Percentiles rank a stretch among this genome's conserved stretches.
Evolutionary conservation across 2,329 filamentous ascomycete genomes (phyloP).

Genomic region (Lecanosticta acicola): DNA sequence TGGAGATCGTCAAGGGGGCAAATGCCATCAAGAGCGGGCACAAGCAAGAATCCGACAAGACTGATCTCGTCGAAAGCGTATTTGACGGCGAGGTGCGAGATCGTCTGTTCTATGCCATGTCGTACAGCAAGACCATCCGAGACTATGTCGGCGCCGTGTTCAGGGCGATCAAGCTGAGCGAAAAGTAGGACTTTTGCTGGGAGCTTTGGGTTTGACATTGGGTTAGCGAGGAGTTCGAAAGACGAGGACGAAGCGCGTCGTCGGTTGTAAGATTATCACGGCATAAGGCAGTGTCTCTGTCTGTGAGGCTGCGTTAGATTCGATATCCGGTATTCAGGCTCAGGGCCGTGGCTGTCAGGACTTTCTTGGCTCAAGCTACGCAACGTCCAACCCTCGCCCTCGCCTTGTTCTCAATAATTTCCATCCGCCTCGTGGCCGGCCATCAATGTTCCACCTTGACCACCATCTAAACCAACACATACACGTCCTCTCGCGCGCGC

Average conservation of each 20-base stretch:
- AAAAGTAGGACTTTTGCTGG: constrained; percentile 3
- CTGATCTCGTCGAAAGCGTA: constrained; percentile 16
- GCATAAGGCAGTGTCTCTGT: too few species aligned
- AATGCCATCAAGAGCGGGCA: constrained; percentile 11
- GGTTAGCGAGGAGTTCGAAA: constrained; percentile 13
- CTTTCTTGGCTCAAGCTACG: too few species aligned
- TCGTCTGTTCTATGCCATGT: constrained; percentile 23
- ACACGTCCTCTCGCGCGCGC: too few species aligned
- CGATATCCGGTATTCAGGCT: too few species aligned
- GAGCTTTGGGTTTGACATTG: constrained; percentile 1
- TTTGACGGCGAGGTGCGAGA: constrained; percentile 23
- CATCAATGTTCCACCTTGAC: too few species aligned
- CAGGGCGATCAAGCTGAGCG: constrained; percentile 16
- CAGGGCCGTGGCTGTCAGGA: too few species aligned
- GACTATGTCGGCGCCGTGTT: constrained; percentile 23
- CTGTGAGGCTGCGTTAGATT: not conserved
- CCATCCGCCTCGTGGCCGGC: too few species aligned
- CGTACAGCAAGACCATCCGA: constrained; percentile 20
- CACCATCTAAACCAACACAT: too few species aligned
- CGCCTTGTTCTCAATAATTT: too few species aligned
- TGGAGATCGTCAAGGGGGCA: constrained; percentile 11
- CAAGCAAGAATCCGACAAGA: constrained; percentile 15
- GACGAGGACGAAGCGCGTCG: constrained; percentile 7
- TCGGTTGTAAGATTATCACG: constrained; percentile 8
- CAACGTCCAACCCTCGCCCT: too few species aligned